phyloP scores from a whole-genome alignment of 306 rosid genomes.

The Styphnolobium japonicum region DNA sequence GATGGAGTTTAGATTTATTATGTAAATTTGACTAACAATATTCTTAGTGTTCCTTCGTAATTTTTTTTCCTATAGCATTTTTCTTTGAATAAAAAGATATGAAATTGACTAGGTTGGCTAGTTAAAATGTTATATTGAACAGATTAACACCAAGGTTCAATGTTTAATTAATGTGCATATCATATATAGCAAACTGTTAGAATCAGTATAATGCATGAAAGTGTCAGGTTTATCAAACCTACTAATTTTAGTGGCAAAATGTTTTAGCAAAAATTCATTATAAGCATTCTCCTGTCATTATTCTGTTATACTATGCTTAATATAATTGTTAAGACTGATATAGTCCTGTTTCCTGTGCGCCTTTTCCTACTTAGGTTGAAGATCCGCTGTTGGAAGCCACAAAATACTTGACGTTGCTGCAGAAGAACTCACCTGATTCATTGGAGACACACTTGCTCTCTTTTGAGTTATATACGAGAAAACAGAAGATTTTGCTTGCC shows the following conservation, averaged over 20 bases:
- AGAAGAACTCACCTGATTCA: conserved; percentile 80
- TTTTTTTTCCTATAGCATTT: background rate
- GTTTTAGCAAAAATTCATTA: background rate
- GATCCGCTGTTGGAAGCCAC: conserved; percentile 87
- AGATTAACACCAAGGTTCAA: background rate
- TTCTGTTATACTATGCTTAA: background rate
- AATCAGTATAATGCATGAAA: background rate
- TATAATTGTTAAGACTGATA: conserved; percentile 4
- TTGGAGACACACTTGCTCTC: conserved; percentile 88
- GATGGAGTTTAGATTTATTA: background rate
- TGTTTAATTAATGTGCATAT: background rate
- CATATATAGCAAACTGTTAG: background rate
- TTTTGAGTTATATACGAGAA: conserved; percentile 87
- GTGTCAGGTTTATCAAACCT: background rate
- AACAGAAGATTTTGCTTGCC: conserved; percentile 82
- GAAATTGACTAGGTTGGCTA: background rate
- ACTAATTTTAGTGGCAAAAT: background rate
- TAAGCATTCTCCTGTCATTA: background rate
- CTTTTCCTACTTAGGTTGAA: conserved; percentile 53
- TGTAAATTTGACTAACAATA: background rate
- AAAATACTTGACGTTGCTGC: conserved; percentile 92
- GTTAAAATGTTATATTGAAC: background rate
- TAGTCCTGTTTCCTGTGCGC: background rate
- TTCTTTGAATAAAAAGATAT: background rate
- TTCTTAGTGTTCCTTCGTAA: background rate